Base-by-base conservation (phyloP, 441 rosid genomes). In the Aquilaria agallochum region DNA sequence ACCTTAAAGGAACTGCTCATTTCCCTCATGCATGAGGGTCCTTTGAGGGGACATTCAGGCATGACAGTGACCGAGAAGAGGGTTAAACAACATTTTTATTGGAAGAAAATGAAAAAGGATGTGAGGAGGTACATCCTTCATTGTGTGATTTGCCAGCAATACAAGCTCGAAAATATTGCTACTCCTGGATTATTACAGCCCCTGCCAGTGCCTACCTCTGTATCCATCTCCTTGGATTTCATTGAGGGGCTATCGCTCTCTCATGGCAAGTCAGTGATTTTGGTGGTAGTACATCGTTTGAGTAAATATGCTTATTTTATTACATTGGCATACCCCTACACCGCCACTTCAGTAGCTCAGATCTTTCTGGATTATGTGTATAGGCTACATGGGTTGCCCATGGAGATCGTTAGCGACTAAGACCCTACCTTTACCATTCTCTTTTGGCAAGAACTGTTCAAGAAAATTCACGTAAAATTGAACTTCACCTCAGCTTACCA, bases 231-330 rank as follows among this genome's bases (percentile, higher is more conserved):
- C 0, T 49, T 69, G 58, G 54, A 69, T 4, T 63, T 69, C 32
- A 9, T 69, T 0, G 59, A 56, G 4, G 68, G 64, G 3, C 11
- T 69, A 1, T 63, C 64, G 1, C 15, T 36, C 7, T 57, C 32
- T 2, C 3, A 44, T 0, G 68, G 60, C 0, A 14, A 33, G 4
- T 14, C 36, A 7, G 13, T 14, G 1, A 56, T 69, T 2, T 11
- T 69, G 2, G 64, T 69, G 30, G 59, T 69, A 1, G 64, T 69
- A 0, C 68, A 69, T 6, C 10, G 56, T 0, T 10, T 64, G 9
- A 42, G 60, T 1, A 46, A 64, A 9, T 54, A 54, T 55, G 53
- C 40, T n/a, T 53, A 64, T 5, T 54, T 64, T 32, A 0, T 54
- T 7, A 10, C 60, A 0, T 5, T 64, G 1, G 0, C 31, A 0